Conservation (phyloP, 1,139 yeast species). For the Zygoascus hellenicus region DNA sequence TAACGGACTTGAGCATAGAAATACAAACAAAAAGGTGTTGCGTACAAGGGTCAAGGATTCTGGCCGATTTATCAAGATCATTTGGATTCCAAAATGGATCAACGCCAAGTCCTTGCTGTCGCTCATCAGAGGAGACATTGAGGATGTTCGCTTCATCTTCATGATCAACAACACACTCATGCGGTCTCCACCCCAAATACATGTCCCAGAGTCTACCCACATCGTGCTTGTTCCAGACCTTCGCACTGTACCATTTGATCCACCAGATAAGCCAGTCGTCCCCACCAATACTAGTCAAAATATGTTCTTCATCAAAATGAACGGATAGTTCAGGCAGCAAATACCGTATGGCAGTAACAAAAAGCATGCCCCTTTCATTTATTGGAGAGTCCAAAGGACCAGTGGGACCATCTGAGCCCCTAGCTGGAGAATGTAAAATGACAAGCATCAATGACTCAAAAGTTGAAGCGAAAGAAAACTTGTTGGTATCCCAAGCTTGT, state of each 20-base stretch:
- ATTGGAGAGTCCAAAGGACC: constrained; percentile 37
- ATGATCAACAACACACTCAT: constrained; percentile 29
- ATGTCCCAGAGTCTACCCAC: constrained; percentile 89
- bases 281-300: constrained; percentile 53
- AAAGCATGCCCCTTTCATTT: constrained; percentile 62
- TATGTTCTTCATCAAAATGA: constrained; percentile 77
- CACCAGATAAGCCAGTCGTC: constrained; percentile 95
- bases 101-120: constrained; percentile 21
- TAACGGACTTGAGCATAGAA: constrained; percentile 76
- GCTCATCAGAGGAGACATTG: constrained; percentile 10
- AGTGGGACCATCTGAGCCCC: constrained; percentile 23
- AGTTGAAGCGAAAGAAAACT: constrained; percentile 30
- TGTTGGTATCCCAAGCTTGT: constrained; percentile 16
- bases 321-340: constrained; percentile 70
- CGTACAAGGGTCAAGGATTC: constrained; percentile 69
- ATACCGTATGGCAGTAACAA: constrained; percentile 59
- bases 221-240: constrained; percentile 75
- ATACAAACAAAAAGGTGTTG: constrained; percentile 72
- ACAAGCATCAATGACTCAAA: constrained; percentile 75
- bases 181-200: constrained; percentile 60
- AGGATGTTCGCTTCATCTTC: constrained; percentile 12
- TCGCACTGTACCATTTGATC: constrained; percentile 89
- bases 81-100: constrained; percentile 34
- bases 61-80: constrained; percentile 22
- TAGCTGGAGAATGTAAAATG: constrained; percentile 60